phyloP scores from a whole-genome alignment of 805 yeast genomes.

The Pichia scutulata region DNA sequence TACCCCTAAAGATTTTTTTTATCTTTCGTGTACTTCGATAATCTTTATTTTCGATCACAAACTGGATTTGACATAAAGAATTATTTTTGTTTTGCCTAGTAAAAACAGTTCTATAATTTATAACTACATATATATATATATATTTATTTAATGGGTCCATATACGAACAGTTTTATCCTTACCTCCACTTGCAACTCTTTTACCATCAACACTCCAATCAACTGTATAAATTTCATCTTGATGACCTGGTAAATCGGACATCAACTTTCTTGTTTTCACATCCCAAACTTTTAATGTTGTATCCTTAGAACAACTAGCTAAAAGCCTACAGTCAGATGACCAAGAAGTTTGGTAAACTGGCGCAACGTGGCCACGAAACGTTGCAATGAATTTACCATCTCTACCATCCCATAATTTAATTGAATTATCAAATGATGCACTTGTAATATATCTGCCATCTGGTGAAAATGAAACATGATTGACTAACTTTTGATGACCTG shows the following conservation, averaged over 20 bases:
- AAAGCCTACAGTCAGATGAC: constrained; percentile 88
- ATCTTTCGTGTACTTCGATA: too few relatives aligned
- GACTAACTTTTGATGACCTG: constrained; percentile 95
- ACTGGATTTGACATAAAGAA: too few relatives aligned
- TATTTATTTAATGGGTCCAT: constrained; percentile 64
- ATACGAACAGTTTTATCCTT: constrained; percentile 89
- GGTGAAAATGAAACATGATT: constrained; percentile 95
- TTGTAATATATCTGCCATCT: constrained; percentile 83
- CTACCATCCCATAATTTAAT: constrained; percentile 95
- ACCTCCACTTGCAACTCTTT: constrained; percentile 93
- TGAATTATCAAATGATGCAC: constrained; percentile 93
- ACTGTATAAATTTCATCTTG: constrained; percentile 93
- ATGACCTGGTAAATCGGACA: constrained; percentile 92
- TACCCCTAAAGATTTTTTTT: too few relatives aligned
- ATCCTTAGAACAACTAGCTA: constrained; percentile 92
- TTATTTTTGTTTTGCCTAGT: too few relatives aligned
- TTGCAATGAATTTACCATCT: constrained; percentile 81
- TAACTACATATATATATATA: background rate
- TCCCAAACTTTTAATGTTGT: constrained; percentile 97
- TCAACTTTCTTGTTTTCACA: constrained; percentile 72
- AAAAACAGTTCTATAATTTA: too few relatives aligned
- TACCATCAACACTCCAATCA: constrained; percentile 97
- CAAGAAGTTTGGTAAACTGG: constrained; percentile 97
- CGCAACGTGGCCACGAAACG: constrained; percentile 95
- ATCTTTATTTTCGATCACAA: background rate